Conservation (phyloP, 2,329 filamentous ascomycete species). For the Microsporum canis region DNA sequence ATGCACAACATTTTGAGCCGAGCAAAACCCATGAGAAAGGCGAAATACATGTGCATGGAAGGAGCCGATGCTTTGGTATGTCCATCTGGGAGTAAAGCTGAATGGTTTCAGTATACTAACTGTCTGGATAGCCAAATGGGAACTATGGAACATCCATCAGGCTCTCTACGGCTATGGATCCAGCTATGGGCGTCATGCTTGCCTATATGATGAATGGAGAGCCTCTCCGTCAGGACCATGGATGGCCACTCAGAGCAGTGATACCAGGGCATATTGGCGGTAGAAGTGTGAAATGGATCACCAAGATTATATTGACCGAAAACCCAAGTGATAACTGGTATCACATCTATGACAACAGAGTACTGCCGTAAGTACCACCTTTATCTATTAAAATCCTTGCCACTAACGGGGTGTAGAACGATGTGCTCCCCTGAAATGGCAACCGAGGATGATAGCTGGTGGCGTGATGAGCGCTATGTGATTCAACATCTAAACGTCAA, state of each 20-base stretch:
- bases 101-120: slow-evolving; percentile 8
- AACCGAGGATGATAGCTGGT: slow-evolving; percentile 60
- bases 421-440: slow-evolving; percentile 74
- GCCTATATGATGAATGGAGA: slow-evolving; percentile 89
- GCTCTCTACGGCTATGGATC: slow-evolving; percentile 77
- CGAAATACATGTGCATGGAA: slow-evolving; percentile 81
- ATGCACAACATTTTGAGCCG: slow-evolving; percentile 59
- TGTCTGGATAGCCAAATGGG: slow-evolving; percentile 55
- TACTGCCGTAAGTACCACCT: slow-evolving; percentile 49
- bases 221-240: slow-evolving; percentile 67
- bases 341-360: slow-evolving; percentile 85
- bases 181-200: slow-evolving; percentile 71
- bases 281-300: slow-evolving; percentile 87
- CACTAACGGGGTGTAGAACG: slow-evolving; percentile 37
- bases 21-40: slow-evolving; percentile 57
- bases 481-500: slow-evolving; percentile 90
- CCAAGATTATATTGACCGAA: slow-evolving; percentile 64
- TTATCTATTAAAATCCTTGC: slow-evolving; percentile 4
- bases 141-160: slow-evolving; percentile 82
- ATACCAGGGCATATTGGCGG: slow-evolving; percentile 89
- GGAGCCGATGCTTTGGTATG: slow-evolving; percentile 65
- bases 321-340: slow-evolving; percentile 87
- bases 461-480: slow-evolving; percentile 81
- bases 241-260: slow-evolving; percentile 68
- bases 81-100: background rate